phyloP scores from a whole-genome alignment of 176 grass and related monocot species.

The Aegilops sharonensis region DNA sequence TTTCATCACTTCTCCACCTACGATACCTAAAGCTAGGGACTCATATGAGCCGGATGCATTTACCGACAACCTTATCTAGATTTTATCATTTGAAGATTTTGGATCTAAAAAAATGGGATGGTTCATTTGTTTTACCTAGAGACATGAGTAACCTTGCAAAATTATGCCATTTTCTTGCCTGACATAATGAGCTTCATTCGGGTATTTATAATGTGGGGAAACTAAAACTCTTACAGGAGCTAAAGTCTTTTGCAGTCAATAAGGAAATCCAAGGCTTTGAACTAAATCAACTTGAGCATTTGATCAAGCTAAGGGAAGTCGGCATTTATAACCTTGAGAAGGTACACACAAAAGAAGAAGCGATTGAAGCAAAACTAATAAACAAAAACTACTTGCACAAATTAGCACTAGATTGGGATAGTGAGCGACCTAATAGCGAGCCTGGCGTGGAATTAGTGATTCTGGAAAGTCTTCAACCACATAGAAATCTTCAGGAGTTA shows the following conservation, averaged over 20 bases:
- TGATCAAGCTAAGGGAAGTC: neutral
- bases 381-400: neutral
- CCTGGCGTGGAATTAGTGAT: fast-evolving
- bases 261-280: neutral
- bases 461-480: too few relatives aligned
- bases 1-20: neutral
- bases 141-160: slow-evolving; percentile 10
- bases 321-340: neutral
- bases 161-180: neutral
- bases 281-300: neutral
- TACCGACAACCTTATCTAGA: neutral
- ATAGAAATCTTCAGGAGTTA: too few relatives aligned
- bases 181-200: fast-evolving
- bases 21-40: neutral
- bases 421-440: fast-evolving
- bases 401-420: neutral
- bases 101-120: fast-evolving
- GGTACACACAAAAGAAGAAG: neutral
- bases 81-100: slow-evolving; percentile 20
- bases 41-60: neutral
- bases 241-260: neutral
- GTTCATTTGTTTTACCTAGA: neutral
- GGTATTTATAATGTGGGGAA: neutral
- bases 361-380: neutral
- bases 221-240: neutral